Conservation (phyloP, 1,284 basidiomycete species). For the Tranzscheliella williamsii region DNA sequence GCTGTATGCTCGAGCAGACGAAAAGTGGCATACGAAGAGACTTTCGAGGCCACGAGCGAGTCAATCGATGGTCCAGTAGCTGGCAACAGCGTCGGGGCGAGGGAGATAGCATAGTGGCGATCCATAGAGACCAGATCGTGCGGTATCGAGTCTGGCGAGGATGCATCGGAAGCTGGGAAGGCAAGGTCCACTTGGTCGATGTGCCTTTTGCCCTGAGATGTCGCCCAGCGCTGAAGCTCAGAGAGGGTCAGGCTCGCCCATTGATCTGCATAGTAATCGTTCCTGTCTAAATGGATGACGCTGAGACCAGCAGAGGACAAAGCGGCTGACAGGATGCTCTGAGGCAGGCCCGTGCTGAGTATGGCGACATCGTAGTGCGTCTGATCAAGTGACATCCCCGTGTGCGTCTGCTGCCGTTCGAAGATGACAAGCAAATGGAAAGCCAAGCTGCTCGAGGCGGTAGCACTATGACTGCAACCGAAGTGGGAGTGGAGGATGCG, state of each 20-base stretch:
- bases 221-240: slow-evolving; percentile 74
- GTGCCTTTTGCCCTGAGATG: slow-evolving; percentile 8
- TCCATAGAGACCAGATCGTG: slow-evolving; percentile 26
- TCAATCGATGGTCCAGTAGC: slow-evolving; percentile 79
- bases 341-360: slow-evolving; percentile 81
- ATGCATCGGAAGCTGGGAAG: slow-evolving; percentile 12
- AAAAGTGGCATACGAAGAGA: slow-evolving; percentile 87
- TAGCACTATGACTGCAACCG: no score
- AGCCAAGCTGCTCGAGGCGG: no score
- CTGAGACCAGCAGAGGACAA: slow-evolving; percentile 83
- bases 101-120: slow-evolving; percentile 77
- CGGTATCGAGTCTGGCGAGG: neutral
- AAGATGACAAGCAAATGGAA: no score
- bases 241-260: slow-evolving; percentile 80
- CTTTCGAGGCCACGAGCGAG: slow-evolving; percentile 79
- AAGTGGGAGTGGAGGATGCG: no score
- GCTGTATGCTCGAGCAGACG: slow-evolving; percentile 71
- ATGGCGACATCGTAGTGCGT: slow-evolving; percentile 76
- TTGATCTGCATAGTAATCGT: slow-evolving; percentile 80
- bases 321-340: slow-evolving; percentile 64
- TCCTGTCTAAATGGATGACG: slow-evolving; percentile 83
- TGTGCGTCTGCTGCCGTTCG: no score
- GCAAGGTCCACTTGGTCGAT: slow-evolving; percentile 3
- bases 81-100: slow-evolving; percentile 80
- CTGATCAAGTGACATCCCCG: slow-evolving; percentile 36